A percentile compares a stretch with the other conserved stretches of the same genome.
These are phyloP conservation scores for Rosa rugosa DNA, from an alignment of 306 rosid species.

Conservation along the genomic window DNA sequence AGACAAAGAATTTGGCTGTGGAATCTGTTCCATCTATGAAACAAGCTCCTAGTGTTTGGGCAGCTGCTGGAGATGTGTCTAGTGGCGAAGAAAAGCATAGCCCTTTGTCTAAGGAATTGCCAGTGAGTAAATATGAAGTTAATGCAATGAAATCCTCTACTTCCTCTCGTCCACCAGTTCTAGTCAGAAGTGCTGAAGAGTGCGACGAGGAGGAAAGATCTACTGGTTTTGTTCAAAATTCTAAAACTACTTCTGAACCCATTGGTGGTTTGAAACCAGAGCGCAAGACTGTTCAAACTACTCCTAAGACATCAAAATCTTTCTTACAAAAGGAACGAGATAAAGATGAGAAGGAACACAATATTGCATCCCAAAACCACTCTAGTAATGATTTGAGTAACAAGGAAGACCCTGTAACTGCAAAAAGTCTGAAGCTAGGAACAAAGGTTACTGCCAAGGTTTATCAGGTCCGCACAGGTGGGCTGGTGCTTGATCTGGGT, in stretches of 20 bases:
- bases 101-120: slow-evolving; percentile 36
- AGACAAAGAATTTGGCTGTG: slow-evolving; percentile 32
- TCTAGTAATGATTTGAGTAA: slow-evolving; percentile 26
- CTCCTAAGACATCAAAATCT: slow-evolving; percentile 37
- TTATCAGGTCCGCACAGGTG: slow-evolving; percentile 71
- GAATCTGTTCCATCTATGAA: slow-evolving; percentile 40
- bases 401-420: slow-evolving; percentile 31
- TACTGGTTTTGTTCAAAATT: slow-evolving; percentile 36
- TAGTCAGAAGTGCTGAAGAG: slow-evolving; percentile 81
- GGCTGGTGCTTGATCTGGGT: slow-evolving; percentile 90
- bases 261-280: slow-evolving; percentile 30
- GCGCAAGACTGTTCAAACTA: slow-evolving; percentile 20
- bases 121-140: slow-evolving; percentile 34
- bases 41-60: slow-evolving; percentile 44
- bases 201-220: slow-evolving; percentile 84
- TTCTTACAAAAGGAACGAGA: slow-evolving; percentile 26
- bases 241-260: slow-evolving; percentile 26
- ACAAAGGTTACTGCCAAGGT: slow-evolving; percentile 64
- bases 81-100: slow-evolving; percentile 35
- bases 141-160: slow-evolving; percentile 32
- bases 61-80: slow-evolving; percentile 42
- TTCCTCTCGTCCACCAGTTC: slow-evolving; percentile 52
- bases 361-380: neutral
- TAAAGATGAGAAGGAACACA: slow-evolving; percentile 11
- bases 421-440: slow-evolving; percentile 63